Evolutionary conservation across 495 filamentous ascomycete genomes (phyloP).

Genomic region (Lepidopterella palustris): DNA sequence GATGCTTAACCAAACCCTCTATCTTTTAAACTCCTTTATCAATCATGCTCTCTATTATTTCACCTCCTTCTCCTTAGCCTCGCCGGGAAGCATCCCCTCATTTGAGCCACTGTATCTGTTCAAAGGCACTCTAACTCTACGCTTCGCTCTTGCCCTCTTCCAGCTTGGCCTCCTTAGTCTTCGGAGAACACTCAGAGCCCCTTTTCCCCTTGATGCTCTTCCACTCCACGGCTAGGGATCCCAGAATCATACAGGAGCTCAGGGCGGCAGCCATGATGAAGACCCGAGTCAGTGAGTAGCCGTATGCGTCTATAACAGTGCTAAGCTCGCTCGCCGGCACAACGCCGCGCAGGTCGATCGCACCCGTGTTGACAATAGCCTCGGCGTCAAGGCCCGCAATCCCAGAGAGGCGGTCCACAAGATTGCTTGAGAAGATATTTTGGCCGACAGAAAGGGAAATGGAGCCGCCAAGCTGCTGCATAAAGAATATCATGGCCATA

Average conservation of each 20-base stretch:
- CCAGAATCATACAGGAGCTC: not conserved
- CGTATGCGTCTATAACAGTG: not conserved
- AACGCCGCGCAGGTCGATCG: not conserved
- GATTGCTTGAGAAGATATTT: not conserved
- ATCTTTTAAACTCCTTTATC: not conserved
- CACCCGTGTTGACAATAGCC: constrained; percentile 3
- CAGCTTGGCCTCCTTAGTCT: not conserved
- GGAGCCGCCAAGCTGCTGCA: not conserved
- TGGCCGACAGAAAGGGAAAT: not conserved
- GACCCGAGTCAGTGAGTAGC: not conserved
- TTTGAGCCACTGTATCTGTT: not conserved
- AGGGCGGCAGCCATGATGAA: not conserved
- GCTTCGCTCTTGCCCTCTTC: not conserved
- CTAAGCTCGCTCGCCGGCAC: not conserved
- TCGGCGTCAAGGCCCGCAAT: constrained; percentile 1
- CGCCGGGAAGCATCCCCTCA: not conserved
- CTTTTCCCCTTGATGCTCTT: not conserved
- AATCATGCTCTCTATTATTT: not conserved
- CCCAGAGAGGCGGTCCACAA: constrained; percentile 48
- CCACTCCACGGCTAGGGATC: not conserved
- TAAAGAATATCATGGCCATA: not conserved
- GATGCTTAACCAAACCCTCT: not conserved
- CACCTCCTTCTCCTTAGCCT: not conserved
- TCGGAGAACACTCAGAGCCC: not conserved
- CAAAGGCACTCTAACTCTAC: not conserved